Evolutionary conservation across 805 yeast species (phyloP), one percentile per base, ranked within the genome.

Genomic region (Yamadazyma laniorum): DNA sequence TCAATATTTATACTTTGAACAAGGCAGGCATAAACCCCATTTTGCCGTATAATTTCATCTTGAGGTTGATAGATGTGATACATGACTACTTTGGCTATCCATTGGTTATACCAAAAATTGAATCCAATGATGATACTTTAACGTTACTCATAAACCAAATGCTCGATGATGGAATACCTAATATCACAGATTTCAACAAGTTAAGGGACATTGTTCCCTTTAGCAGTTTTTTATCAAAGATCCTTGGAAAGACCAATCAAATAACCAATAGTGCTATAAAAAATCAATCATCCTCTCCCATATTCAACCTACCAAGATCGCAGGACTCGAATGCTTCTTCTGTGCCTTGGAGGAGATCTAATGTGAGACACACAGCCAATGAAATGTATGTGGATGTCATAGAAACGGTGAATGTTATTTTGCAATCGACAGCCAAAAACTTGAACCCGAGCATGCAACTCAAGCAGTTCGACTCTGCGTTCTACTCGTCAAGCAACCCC

Each of bases 371-470:
- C 56, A 73, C 86, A 3, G 80, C 80, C 47, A 88, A 91, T 58
- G 98, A 91, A 59, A 70, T 91, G 59, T 88, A 81, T 56, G 83
- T 91, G 6, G 98, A 93, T 59, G 56, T 93, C 5, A 69, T 72
- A 2, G 99, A 91, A 57, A 65, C 72, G 1, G 58, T 85, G 16
- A 74, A 73, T 45, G 73, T 82, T 25, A 70, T 83, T 0, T 58
- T 80, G 16, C 65, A 70, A 17, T 61, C 75, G 4, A 25, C 38
- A 3, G 22, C 41, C 13, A 49, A 44, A 13, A 42, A 37, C 19
- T 21, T 40, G 22, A n/a, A 39, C 13, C 16, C 33, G 5, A 35
- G 21, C n/a, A 25, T 32, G n/a, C 16, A 67, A 58, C 29, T 59
- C 48, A 48, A 50, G 56, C 63, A 47, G 11, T 54, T 50, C 44